Base-by-base conservation (phyloP, 257 asterid genomes). In the Leonotis leonurus region DNA sequence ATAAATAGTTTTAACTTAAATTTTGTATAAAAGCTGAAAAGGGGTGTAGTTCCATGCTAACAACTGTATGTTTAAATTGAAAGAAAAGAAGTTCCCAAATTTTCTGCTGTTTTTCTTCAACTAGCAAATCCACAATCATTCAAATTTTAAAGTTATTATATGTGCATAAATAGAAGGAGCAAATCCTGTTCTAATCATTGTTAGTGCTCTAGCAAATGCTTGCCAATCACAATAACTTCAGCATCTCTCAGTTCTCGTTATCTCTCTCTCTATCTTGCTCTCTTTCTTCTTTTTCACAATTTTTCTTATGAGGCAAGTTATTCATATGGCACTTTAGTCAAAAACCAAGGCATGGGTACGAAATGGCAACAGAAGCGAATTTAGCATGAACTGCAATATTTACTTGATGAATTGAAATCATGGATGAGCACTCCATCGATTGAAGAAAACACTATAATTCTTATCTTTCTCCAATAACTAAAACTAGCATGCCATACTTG, bases 401-500 rank as follows among this genome's bases (percentile, higher is more conserved):
- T 41, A 36, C 46, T 48, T 46, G 50, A 62, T 22, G 25, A 45
- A 8, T 20, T 35, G 14, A 41, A 48, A 8, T 62, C 70, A 8
- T 25, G 36, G 40, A 49, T 43, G 36, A 37, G 18, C 30, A 26
- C 32, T 41, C 40, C 48, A 49, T 54, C 3, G 11, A 44, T 41
- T 51, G 40, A 32, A 24, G 29, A 37, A 27, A 51, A 26, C 17
- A 56, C 8, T 12, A 3, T 8, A 50, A 60, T 65, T 63, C 21
- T 60, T 30, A 53, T 60, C 18, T 4, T 50, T 62, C 62, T 39
- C 39, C 35, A 67, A 46, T 27, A 36, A 58, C 62, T 46, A n/a
- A 60, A 36, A 62, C 56, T 44, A 60, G 46, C 74, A 65, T 33
- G 43, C 48, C 6, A 17, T 50, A 36, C 40, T 46, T 44, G 45